Evolutionary conservation across 768 basidiomycete species (phyloP).

Genomic region (Amanita muscaria): DNA sequence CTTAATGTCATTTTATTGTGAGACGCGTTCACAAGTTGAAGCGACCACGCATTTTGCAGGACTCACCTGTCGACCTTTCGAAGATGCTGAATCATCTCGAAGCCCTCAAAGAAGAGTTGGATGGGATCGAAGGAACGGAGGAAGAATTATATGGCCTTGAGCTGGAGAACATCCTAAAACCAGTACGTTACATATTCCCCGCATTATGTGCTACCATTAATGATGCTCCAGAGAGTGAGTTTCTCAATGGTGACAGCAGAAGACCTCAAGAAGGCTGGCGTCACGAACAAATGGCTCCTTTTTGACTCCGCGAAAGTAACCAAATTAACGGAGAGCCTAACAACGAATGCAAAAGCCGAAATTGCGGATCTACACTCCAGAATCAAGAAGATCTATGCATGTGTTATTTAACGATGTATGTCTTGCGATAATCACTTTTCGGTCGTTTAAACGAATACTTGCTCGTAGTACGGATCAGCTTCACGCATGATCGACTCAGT

Average conservation of each 20-base stretch:
- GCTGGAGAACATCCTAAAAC: conserved; percentile 21
- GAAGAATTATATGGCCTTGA: conserved; percentile 18
- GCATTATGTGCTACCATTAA: conserved; percentile 12
- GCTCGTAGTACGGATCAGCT: conserved; percentile 18
- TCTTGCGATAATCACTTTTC: conserved; percentile 13
- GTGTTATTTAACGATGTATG: conserved; percentile 24
- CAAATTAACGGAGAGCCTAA: conserved; percentile 13
- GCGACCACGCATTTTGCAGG: conserved; percentile 22
- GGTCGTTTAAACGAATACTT: conserved; percentile 12
- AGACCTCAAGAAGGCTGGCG: conserved; percentile 20
- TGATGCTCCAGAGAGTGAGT: conserved; percentile 18
- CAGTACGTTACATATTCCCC: conserved; percentile 13
- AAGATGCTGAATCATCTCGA: conserved; percentile 18
- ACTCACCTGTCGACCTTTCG: conserved; percentile 19
- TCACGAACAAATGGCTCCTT: conserved; percentile 18
- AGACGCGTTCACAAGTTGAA: conserved; percentile 20
- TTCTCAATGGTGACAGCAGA: conserved; percentile 20
- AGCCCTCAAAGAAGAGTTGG: conserved; percentile 19
- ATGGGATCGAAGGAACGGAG: conserved; percentile 22
- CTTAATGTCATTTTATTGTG: too few species aligned
- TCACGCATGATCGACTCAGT: conserved; percentile 24
- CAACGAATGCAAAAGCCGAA: conserved; percentile 13
- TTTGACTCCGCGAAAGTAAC: conserved; percentile 14
- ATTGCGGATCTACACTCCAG: conserved; percentile 16
- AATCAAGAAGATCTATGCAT: conserved; percentile 22